Conservation (phyloP, 257 asterid genomes). For the Solanum arcanum region DNA sequence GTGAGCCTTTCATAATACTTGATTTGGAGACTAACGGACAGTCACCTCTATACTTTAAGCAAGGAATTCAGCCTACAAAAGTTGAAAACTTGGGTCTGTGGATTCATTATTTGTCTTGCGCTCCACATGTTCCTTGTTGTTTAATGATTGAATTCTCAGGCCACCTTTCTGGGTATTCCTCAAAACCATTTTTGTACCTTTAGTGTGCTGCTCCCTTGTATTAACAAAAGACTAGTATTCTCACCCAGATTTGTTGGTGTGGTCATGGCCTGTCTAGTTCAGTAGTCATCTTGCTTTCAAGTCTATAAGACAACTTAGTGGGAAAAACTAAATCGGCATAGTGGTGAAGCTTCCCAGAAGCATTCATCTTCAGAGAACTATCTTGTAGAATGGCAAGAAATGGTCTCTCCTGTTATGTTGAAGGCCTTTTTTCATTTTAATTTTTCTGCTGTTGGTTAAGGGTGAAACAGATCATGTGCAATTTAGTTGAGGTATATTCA, state of each 20-base stretch:
- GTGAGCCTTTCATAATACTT: too few relatives aligned
- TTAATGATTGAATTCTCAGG: background rate
- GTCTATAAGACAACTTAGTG: background rate
- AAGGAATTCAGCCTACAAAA: background rate
- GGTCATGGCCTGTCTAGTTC: background rate
- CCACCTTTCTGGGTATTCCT: background rate
- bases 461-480: background rate
- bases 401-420: background rate
- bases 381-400: background rate
- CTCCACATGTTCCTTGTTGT: background rate
- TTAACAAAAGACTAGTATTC: background rate
- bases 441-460: background rate
- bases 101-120: background rate
- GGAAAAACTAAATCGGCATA: background rate
- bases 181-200: background rate
- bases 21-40: background rate
- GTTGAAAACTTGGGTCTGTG: background rate
- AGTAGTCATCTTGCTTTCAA: background rate
- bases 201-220: background rate
- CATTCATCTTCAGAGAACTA: background rate
- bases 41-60: background rate
- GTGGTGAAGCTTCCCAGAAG: background rate
- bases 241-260: background rate
- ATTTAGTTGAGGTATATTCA: background rate
- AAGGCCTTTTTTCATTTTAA: background rate